Evolutionary conservation across 371 early-diverging fungal species (phyloP).

Genomic region (Cokeromyces recurvatus): DNA sequence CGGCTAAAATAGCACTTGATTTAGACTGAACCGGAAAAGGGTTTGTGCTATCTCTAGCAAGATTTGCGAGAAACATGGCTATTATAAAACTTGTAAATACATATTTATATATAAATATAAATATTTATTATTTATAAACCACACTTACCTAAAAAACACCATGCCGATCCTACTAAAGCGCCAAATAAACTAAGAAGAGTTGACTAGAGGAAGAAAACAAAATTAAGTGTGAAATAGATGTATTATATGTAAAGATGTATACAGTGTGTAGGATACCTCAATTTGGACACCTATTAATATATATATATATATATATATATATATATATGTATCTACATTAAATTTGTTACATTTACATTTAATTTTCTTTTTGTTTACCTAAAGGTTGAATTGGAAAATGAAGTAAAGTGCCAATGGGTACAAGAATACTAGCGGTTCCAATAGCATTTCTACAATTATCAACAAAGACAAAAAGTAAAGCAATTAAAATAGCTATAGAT

Average conservation of each 20-base stretch:
- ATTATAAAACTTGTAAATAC: too few species aligned
- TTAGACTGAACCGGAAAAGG: constrained; percentile 28
- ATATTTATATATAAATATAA: too few species aligned
- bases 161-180: constrained; percentile 17
- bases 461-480: constrained; percentile 11
- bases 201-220: constrained; percentile 8
- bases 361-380: too few species aligned
- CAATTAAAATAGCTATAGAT: constrained; percentile 13
- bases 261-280: too few species aligned
- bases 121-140: neutral
- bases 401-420: constrained; percentile 15
- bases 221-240: too few species aligned
- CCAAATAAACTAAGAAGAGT: constrained; percentile 11
- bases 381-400: constrained; percentile 18
- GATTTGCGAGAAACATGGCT: constrained; percentile 34
- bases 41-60: constrained; percentile 26
- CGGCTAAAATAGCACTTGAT: constrained; percentile 30
- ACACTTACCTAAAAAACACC: constrained; percentile 18
- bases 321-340: too few species aligned
- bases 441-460: constrained; percentile 9
- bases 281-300: too few species aligned
- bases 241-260: too few species aligned
- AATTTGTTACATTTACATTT: too few species aligned
- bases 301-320: too few species aligned
- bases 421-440: constrained; percentile 14